These are phyloP conservation scores for Epichloe hybrida DNA, from an alignment of 2,329 filamentous ascomycete genomes.

Conservation along the genomic window DNA sequence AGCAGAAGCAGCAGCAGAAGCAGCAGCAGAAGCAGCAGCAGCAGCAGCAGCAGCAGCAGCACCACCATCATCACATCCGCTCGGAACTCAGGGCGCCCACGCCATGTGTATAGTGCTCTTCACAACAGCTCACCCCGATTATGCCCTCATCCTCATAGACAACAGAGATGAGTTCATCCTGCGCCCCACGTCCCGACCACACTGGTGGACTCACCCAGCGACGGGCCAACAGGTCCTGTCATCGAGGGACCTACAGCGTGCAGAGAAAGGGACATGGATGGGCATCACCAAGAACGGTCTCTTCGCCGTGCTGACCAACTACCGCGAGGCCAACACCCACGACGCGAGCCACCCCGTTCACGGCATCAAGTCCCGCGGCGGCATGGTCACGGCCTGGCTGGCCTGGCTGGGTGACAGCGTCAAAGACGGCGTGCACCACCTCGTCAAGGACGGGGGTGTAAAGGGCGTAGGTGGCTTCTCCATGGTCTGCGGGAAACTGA, in stretches of 20 bases:
- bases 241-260: conserved; percentile 46
- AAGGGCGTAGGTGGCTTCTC: conserved; percentile 54
- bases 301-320: conserved; percentile 54
- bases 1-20: too few species aligned
- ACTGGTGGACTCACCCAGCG: conserved; percentile 44
- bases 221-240: conserved; percentile 38
- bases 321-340: conserved; percentile 39
- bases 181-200: conserved; percentile 47
- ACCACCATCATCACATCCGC: too few species aligned
- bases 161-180: conserved; percentile 66
- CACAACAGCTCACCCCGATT: conserved; percentile 62
- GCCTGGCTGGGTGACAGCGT: conserved; percentile 32
- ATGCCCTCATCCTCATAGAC: conserved; percentile 61
- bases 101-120: conserved; percentile 66
- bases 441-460: conserved; percentile 38
- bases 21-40: too few species aligned
- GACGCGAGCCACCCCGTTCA: conserved; percentile 39
- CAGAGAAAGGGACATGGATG: conserved; percentile 52
- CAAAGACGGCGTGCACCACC: conserved; percentile 34
- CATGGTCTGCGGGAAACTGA: conserved; percentile 49
- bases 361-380: conserved; percentile 46
- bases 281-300: conserved; percentile 46
- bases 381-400: conserved; percentile 51
- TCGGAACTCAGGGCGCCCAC: background rate
- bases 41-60: too few species aligned